phyloP scores from a whole-genome alignment of 2,329 filamentous ascomycete species.

The Scedosporium dehoogii region DNA sequence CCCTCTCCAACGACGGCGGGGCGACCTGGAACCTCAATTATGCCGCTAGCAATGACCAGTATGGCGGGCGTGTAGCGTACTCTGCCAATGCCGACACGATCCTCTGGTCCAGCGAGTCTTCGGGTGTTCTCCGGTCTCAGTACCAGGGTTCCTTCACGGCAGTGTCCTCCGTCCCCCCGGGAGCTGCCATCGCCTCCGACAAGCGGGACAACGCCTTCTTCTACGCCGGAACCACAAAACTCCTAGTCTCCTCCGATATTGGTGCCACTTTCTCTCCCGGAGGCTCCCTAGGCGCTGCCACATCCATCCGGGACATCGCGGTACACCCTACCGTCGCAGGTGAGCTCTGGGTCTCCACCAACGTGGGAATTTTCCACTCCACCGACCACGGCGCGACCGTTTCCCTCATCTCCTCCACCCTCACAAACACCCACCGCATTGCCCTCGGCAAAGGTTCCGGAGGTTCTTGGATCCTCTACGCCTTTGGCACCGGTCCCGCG shows the following conservation, averaged over 20 bases:
- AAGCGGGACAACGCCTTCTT: constrained; percentile 42
- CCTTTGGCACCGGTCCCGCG: constrained; percentile 31
- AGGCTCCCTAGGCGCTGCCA: constrained; percentile 27
- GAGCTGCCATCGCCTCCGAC: constrained; percentile 42
- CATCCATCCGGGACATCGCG: constrained; percentile 43
- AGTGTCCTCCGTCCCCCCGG: constrained; percentile 32
- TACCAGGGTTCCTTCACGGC: constrained; percentile 30
- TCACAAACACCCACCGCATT: constrained; percentile 31
- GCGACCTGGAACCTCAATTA: constrained; percentile 35
- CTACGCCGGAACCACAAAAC: constrained; percentile 33
- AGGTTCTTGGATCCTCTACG: constrained; percentile 34
- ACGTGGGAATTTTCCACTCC: constrained; percentile 43
- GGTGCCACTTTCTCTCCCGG: constrained; percentile 33
- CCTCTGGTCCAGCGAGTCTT: constrained; percentile 32
- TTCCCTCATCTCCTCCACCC: constrained; percentile 21
- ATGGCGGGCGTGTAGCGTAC: constrained; percentile 36
- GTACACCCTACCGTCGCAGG: constrained; percentile 47
- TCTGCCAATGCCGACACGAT: constrained; percentile 40
- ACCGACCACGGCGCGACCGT: constrained; percentile 41
- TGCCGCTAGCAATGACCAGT: constrained; percentile 32
- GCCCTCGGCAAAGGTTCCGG: constrained; percentile 31
- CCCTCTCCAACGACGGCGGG: constrained; percentile 40
- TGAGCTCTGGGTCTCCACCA: constrained; percentile 48
- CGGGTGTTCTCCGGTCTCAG: constrained; percentile 31
- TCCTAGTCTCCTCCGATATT: constrained; percentile 42